Evolutionary conservation across 148 eudicot species (phyloP).

Genomic region (Camellia sinensis): DNA sequence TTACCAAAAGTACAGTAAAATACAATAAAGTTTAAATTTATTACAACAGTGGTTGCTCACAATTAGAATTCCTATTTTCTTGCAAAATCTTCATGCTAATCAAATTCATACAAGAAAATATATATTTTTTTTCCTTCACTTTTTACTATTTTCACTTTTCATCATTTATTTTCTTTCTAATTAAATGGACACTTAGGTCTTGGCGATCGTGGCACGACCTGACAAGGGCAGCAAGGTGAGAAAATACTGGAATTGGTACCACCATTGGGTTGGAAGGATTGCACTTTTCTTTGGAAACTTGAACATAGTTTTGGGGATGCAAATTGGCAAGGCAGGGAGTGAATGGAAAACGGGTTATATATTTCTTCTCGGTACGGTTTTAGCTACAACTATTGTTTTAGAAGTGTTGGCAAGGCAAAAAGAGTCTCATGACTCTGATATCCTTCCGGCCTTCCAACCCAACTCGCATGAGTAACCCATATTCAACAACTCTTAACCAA

Average conservation of each 20-base stretch:
- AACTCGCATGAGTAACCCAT: conserved; percentile 21
- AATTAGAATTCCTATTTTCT: too few species aligned
- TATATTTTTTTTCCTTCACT: too few species aligned
- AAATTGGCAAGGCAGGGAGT: conserved; percentile 58
- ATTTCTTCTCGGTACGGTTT: conserved; percentile 49
- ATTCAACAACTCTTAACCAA: not conserved
- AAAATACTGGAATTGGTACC: conserved; percentile 75
- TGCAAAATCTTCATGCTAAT: too few species aligned
- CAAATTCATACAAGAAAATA: too few species aligned
- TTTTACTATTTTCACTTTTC: too few species aligned
- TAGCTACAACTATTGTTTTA: conserved; percentile 47
- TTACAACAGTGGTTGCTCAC: too few species aligned
- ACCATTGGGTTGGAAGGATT: conserved; percentile 66
- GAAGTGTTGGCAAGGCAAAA: conserved; percentile 59
- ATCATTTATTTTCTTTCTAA: too few species aligned
- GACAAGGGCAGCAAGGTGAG: conserved; percentile 69
- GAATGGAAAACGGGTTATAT: conserved; percentile 88
- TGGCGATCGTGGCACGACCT: conserved; percentile 82
- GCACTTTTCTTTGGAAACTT: conserved; percentile 78
- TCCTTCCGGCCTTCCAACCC: conserved; percentile 56
- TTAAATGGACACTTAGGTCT: conserved; percentile 37
- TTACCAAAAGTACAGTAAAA: too few species aligned
- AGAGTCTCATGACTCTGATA: conserved; percentile 34
- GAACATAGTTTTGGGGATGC: conserved; percentile 74
- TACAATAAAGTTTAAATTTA: too few species aligned